Percentiles rank a stretch among this genome's conserved stretches.
phyloP scores from a whole-genome alignment of 83 land plant genomes.

The Thuja plicata region DNA sequence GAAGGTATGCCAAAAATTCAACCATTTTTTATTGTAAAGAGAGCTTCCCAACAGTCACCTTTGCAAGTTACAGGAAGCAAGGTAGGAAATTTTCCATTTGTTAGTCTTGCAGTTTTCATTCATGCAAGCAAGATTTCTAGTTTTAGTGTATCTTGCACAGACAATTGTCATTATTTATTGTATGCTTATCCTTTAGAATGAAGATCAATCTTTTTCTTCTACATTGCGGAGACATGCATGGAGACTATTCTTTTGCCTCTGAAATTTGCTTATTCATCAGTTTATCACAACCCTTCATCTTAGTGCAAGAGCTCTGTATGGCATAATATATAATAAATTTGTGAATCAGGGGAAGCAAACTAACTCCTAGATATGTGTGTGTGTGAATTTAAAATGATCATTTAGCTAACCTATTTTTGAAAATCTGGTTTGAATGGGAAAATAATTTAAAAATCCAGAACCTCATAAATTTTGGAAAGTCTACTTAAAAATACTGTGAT shows the following conservation, averaged over 20 bases:
- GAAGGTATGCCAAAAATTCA: background rate
- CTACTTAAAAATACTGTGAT: no score
- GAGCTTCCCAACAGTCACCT: conserved; percentile 2
- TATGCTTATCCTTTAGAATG: background rate
- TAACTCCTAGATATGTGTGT: background rate
- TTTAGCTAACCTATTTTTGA: background rate
- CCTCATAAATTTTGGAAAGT: no score
- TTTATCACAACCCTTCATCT: background rate
- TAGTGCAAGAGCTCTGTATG: background rate
- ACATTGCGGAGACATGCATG: background rate
- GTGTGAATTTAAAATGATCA: background rate
- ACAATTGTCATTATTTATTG: conserved; percentile 3
- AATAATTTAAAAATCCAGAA: no score
- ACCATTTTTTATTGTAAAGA: conserved; percentile 11
- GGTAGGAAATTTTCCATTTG: background rate
- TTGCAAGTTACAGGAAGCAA: conserved; percentile 2
- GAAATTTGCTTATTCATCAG: background rate
- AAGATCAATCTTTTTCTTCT: background rate
- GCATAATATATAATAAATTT: background rate
- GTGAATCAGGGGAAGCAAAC: background rate
- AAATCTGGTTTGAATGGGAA: no score
- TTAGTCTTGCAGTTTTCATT: conserved; percentile 10
- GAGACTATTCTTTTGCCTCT: background rate
- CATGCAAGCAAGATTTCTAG: conserved; percentile 14
- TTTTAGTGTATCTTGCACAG: background rate